Evolutionary conservation across 805 yeast genomes (phyloP), one percentile per base, ranked within the genome.

Genomic region (Ogataea populi-albae): DNA sequence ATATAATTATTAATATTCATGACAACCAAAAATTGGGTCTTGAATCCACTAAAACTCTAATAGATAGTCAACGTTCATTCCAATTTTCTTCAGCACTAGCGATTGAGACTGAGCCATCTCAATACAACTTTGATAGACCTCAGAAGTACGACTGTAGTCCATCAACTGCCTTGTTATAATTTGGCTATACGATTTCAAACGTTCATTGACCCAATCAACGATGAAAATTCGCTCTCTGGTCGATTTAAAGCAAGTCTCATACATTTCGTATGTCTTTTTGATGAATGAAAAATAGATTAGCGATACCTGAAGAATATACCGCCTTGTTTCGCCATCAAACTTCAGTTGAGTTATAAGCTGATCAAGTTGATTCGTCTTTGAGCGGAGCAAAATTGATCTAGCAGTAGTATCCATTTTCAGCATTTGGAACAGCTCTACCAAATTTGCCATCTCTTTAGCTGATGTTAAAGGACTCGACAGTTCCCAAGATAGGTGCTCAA

Each of bases 171-270:
- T 75, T 31, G 77, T 75, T 47, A 88, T 73, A 5, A 79, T 59
- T 12, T 65, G 62, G 20, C 78, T 76, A 45, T 83, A 81, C 31
- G 66, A 65, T 26, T 75, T 73, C 21, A 85, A 73, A 55, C 80
- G 82, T 9, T 71, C 71, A 38, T 75, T 74, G 22, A 82, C 74
- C 95, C 96, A 87, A 43, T 79, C 77, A n/a, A 86, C 81, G 12
- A 87, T 64, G 20, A 47, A 50, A 2, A 50, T 34, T 25, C 53
- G 55, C 8, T 49, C 49, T 12, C 30, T 37, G n/a, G 49, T 26
- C 11, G 32, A 33, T 9, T 34, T 33, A 59, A 75, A 83, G 34
- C 81, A 70, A 17, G 64, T 58, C 32, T 69, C 68, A 62, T 72
- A 86, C 22, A 74, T 64, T 12, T 62, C 50, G 10, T 78, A 75